Evolutionary conservation across 208 protist genomes (phyloP).

Genomic region (Leishmania gerbilli): DNA sequence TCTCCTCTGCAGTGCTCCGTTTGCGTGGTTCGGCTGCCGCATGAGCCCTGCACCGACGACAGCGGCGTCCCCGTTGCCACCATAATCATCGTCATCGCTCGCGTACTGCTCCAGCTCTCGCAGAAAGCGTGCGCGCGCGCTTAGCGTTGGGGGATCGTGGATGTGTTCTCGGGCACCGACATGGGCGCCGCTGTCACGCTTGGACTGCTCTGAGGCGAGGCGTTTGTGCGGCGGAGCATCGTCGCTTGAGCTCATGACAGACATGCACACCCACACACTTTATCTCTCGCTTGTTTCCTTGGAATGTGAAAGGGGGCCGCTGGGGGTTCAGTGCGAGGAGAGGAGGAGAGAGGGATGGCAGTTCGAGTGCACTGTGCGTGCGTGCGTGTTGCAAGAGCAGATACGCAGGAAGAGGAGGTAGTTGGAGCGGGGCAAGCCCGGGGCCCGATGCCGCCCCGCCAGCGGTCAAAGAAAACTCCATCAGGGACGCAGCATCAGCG

Average conservation of each 20-base stretch:
- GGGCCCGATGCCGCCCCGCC: background rate
- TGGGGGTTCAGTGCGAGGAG: background rate
- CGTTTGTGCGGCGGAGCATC: conserved; percentile 20
- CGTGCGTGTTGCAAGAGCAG: background rate
- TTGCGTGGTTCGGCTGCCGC: background rate
- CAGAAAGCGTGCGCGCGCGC: conserved; percentile 38
- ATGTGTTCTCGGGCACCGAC: conserved; percentile 10
- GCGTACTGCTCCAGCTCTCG: conserved; percentile 36
- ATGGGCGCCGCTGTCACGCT: conserved; percentile 3
- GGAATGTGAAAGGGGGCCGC: background rate
- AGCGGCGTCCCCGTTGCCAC: background rate
- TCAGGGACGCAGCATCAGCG: background rate
- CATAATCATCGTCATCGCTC: conserved; percentile 47
- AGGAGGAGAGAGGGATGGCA: background rate
- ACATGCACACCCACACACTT: background rate
- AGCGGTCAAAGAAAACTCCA: background rate
- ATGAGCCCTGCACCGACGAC: background rate
- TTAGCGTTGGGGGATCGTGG: background rate
- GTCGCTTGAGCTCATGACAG: background rate
- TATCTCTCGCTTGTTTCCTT: background rate
- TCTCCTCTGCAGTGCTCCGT: background rate
- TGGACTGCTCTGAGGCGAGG: conserved; percentile 9
- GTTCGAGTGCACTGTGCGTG: background rate
- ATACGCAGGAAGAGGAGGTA: background rate
- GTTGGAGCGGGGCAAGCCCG: background rate